phyloP scores from a whole-genome alignment of 2,329 filamentous ascomycete species.

The Ophiostoma ips region DNA sequence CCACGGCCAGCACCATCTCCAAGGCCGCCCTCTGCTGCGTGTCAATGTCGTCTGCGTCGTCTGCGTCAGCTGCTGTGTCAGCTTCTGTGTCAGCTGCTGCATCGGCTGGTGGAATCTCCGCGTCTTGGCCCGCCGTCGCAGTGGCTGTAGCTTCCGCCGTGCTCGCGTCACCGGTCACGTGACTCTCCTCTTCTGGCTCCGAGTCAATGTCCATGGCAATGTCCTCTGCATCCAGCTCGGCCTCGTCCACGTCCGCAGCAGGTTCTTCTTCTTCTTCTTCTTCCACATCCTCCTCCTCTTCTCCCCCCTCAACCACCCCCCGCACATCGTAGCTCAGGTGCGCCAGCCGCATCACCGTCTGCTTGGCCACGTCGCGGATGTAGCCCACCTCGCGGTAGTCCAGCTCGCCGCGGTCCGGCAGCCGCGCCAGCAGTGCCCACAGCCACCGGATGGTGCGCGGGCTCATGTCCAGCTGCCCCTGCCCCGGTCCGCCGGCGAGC shows the following conservation, averaged over 20 bases:
- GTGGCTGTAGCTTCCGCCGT: neutral
- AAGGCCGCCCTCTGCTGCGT: conserved; percentile 55
- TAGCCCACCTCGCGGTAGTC: conserved; percentile 61
- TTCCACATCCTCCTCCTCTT: conserved; percentile 27
- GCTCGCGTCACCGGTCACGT: neutral
- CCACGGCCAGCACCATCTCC: conserved; percentile 82
- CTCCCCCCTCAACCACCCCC: conserved; percentile 19
- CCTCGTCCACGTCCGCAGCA: neutral
- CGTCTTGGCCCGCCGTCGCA: neutral
- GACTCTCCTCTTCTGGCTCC: conserved; percentile 2
- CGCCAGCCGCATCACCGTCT: conserved; percentile 48
- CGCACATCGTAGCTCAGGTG: conserved; percentile 40
- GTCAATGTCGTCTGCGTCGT: conserved; percentile 20
- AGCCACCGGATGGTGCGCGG: conserved; percentile 66
- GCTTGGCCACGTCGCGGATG: conserved; percentile 66
- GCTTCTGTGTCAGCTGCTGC: conserved; percentile 1
- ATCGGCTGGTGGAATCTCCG: too few relatives aligned
- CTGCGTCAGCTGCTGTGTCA: conserved; percentile 16
- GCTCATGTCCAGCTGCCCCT: conserved; percentile 42
- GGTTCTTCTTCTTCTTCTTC: neutral
- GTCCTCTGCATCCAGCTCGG: conserved; percentile 5
- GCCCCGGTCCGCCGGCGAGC: neutral
- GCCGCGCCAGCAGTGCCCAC: conserved; percentile 66
- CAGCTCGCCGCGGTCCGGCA: conserved; percentile 62
- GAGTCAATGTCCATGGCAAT: conserved; percentile 12